Evolutionary conservation across 2,329 filamentous ascomycete species (phyloP).

Genomic region (Paecilomyces formosus): DNA sequence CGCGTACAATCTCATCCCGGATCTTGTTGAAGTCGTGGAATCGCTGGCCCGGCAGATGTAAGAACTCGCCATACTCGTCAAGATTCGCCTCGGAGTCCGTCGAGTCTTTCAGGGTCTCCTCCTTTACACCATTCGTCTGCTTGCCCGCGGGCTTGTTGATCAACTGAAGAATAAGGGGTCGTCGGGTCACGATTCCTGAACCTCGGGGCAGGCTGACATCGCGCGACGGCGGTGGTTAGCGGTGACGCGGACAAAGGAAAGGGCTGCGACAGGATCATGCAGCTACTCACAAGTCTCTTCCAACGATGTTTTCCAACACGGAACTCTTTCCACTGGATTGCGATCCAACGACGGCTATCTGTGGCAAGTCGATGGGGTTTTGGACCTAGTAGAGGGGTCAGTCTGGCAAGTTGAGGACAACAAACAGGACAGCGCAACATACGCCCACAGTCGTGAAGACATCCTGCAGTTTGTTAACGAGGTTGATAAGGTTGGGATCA

Average conservation of each 20-base stretch:
- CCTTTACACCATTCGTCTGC: constrained; percentile 63
- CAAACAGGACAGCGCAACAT: constrained; percentile 28
- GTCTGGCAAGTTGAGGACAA: constrained; percentile 7
- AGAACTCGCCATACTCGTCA: constrained; percentile 98
- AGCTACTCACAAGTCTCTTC: constrained; percentile 83
- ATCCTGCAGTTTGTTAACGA: constrained; percentile 99
- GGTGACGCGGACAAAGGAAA: constrained; percentile 9
- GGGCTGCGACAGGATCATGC: neutral
- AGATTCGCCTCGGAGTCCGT: constrained; percentile 82
- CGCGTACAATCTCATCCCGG: constrained; percentile 90
- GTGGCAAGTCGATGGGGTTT: constrained; percentile 97
- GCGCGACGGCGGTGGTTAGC: constrained; percentile 15
- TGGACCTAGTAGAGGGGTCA: constrained; percentile 58
- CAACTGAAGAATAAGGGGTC: constrained; percentile 92
- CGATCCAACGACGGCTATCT: constrained; percentile 96
- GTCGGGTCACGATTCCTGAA: constrained; percentile 91
- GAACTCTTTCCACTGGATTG: constrained; percentile 99
- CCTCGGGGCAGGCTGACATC: constrained; percentile 76
- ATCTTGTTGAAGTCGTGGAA: constrained; percentile 99
- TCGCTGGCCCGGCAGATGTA: constrained; percentile 95
- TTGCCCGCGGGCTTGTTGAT: constrained; percentile 75
- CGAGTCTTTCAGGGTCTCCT: constrained; percentile 55
- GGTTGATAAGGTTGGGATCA: constrained; percentile 62
- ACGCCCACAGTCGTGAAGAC: constrained; percentile 95
- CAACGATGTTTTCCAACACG: constrained; percentile 96